Evolutionary conservation across 345 rosid species (phyloP).

Genomic region (Sapria himalayana): DNA sequence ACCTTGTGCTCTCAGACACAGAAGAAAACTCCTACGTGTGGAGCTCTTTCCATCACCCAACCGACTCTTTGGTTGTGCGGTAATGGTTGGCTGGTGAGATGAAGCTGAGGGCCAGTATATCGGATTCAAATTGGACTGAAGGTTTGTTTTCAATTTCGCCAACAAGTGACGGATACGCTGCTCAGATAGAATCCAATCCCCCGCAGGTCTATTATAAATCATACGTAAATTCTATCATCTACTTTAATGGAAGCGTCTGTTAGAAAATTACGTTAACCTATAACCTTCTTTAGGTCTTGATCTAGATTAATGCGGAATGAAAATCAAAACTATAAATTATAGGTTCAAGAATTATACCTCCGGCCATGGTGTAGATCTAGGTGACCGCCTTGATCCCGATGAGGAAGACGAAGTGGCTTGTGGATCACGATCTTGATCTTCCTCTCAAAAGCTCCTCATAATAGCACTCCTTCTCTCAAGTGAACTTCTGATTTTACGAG

Average conservation of each 20-base stretch:
- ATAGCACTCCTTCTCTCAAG: too few species aligned
- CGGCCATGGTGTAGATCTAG: too few species aligned
- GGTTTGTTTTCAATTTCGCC: constrained; percentile 10
- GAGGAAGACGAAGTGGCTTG: too few species aligned
- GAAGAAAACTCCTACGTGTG: constrained; percentile 26
- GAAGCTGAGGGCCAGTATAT: constrained; percentile 8
- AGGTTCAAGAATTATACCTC: too few species aligned
- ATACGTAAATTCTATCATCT: constrained; percentile 4
- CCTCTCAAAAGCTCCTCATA: too few species aligned
- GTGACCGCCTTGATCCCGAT: too few species aligned
- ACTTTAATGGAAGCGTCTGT: constrained; percentile 5
- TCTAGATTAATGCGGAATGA: too few species aligned
- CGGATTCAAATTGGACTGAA: constrained; percentile 1
- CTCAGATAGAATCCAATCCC: constrained; percentile 8
- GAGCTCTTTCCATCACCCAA: constrained; percentile 42
- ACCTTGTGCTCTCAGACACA: constrained; percentile 32
- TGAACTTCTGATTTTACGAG: too few species aligned
- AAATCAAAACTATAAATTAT: too few species aligned
- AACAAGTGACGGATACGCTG: constrained; percentile 6
- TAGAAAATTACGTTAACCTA: too few species aligned
- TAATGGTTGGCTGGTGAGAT: constrained; percentile 5
- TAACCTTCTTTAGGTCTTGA: too few species aligned
- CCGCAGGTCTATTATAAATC: constrained; percentile 2
- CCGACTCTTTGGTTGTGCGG: constrained; percentile 24
- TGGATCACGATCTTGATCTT: too few species aligned